Evolutionary conservation across 2,329 filamentous ascomycete genomes (phyloP).

Genomic region (Neofusicoccum laricinum): DNA sequence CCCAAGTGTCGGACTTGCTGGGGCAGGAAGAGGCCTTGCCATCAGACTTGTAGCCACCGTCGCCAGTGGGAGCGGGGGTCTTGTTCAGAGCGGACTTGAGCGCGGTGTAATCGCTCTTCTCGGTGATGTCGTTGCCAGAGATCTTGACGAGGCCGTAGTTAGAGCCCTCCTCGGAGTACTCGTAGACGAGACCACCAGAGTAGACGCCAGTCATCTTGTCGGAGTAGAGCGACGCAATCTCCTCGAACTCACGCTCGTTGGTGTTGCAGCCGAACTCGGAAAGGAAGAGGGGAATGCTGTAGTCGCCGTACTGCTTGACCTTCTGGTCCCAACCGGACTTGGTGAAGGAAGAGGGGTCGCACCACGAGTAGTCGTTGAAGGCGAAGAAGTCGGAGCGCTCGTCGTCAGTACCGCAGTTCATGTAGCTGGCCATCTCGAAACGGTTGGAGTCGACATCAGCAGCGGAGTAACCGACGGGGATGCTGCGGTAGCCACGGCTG

Average conservation of each 20-base stretch:
- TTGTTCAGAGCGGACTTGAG: slow-evolving; percentile 51
- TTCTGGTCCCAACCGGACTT: slow-evolving; percentile 70
- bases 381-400: slow-evolving; percentile 85
- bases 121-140: slow-evolving; percentile 51
- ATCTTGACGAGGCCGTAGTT: slow-evolving; percentile 77
- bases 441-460: slow-evolving; percentile 85
- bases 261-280: slow-evolving; percentile 92
- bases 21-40: slow-evolving; percentile 56
- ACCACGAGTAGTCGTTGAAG: slow-evolving; percentile 87
- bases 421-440: slow-evolving; percentile 81
- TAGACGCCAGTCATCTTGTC: slow-evolving; percentile 82
- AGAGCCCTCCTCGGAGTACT: slow-evolving; percentile 69
- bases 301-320: slow-evolving; percentile 35
- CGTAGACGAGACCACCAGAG: slow-evolving; percentile 94
- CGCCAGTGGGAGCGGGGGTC: slow-evolving; percentile 51
- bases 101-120: slow-evolving; percentile 61
- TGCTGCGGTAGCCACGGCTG: slow-evolving; percentile 63
- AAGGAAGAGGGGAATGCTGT: slow-evolving; percentile 64
- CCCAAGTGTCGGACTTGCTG: slow-evolving; percentile 52
- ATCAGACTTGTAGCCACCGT: slow-evolving; percentile 58
- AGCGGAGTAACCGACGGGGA: slow-evolving; percentile 78
- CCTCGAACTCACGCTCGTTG: slow-evolving; percentile 77
- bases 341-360: slow-evolving; percentile 56
- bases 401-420: slow-evolving; percentile 87
- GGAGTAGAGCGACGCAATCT: slow-evolving; percentile 77